A percentile compares a stretch with the other conserved stretches of the same genome.
phyloP scores from a whole-genome alignment of 2,329 filamentous ascomycete species.

The Chaetothyriales sp. region DNA sequence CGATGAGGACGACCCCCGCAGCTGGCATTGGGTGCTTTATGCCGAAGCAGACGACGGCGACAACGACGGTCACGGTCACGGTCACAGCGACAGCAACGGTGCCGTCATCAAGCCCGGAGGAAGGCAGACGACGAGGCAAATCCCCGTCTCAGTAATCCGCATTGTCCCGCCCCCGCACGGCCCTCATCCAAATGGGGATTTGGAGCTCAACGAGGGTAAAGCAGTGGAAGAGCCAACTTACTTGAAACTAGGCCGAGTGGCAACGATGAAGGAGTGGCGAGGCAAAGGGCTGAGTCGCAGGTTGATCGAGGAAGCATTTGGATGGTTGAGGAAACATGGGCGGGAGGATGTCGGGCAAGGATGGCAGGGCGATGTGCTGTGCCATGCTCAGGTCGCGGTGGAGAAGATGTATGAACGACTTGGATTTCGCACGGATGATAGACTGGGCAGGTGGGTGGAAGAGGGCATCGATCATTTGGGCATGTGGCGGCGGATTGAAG shows the following conservation, averaged over 20 bases:
- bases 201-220: constrained; percentile 9
- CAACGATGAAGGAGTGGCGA: constrained; percentile 53
- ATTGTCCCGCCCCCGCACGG: constrained; percentile 69
- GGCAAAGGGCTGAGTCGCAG: constrained; percentile 50
- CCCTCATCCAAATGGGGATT: constrained; percentile 35
- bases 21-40: constrained; percentile 83
- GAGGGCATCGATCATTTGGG: constrained; percentile 75
- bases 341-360: constrained; percentile 31
- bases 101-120: constrained; percentile 3
- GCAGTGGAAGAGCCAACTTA: constrained; percentile 47
- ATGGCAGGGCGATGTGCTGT: constrained; percentile 64
- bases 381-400: constrained; percentile 62
- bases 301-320: constrained; percentile 53
- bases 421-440: constrained; percentile 62
- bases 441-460: constrained; percentile 65
- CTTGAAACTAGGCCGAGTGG: constrained; percentile 67
- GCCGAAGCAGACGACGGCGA: constrained; percentile 40
- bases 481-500: constrained; percentile 52
- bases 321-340: constrained; percentile 53
- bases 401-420: constrained; percentile 53
- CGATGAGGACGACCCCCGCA: constrained; percentile 64
- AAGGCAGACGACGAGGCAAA: constrained; percentile 6
- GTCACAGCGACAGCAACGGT: constrained; percentile 29
- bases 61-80: constrained; percentile 47
- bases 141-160: constrained; percentile 61